Base-by-base conservation (phyloP, 2,329 filamentous ascomycete species). In the Phialophora verrucosa region DNA sequence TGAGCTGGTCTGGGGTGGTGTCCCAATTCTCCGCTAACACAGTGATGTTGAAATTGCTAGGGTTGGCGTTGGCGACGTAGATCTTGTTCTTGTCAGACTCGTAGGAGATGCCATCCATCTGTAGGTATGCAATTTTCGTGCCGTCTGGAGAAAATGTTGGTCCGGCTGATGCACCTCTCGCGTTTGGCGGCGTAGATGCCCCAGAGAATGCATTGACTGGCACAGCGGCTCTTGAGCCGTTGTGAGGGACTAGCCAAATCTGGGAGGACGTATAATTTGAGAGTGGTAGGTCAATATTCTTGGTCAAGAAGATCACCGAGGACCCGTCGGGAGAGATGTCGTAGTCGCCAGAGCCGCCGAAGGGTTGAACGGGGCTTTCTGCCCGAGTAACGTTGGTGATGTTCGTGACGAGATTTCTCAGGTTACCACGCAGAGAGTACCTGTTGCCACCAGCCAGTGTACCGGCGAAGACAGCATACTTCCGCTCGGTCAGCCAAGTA, bases 301-400 rank as follows among this genome's bases (percentile, higher is more conserved):
- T 81, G 73, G 78, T 80, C 72, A 79, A 76, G 71, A 78, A 81
- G 6, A 76, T 75, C 54, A 80, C 78, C 71, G 73, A 76, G 44
- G 76, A 73, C 23, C 79, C 79, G 54, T 81, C 74, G 0, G 78
- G 73, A 1, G 79, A 79, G 57, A 81, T 85, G 73, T 96, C 92
- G 73, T 93, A 97, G 76, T 96, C 90, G n/a, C 87, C 86, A 0
- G 87, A 81, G 23, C 90, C 91, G 3, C 93, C 93, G 73, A 96
- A 96, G 0, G 91, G 90, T 31, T 78, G 78, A 53, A 77, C 76
- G 1, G 79, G 79, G 17, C 76, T 77, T 68, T 80, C 57, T 85
- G 88, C 20, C 93, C 87, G 0, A 91, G 67, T 69, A 7, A 65
- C 65, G 56, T 79, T 76, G 70, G 76, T 75, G 31, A 79, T 72